These are phyloP conservation scores for Cerioporus squamosus DNA, from an alignment of 1,284 basidiomycete species.

Conservation along the genomic window DNA sequence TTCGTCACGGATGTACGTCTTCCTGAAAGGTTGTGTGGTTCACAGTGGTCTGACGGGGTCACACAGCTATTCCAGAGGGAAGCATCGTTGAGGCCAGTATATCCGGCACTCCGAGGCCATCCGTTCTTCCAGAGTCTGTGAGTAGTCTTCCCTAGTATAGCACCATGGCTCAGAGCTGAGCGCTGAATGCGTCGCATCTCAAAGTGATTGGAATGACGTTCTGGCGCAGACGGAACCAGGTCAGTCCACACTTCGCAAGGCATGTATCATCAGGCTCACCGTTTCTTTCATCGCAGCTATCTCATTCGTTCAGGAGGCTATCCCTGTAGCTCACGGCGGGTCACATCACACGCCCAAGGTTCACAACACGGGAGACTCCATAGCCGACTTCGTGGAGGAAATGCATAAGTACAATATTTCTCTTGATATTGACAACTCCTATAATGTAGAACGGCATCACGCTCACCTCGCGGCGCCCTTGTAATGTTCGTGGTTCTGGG, in stretches of 20 bases:
- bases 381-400: constrained; percentile 6
- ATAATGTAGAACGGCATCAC: constrained; percentile 10
- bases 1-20: constrained; percentile 14
- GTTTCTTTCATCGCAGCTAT: constrained; percentile 2
- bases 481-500: background rate
- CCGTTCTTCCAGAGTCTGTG: constrained; percentile 4
- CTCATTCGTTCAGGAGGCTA: background rate
- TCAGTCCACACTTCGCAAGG: background rate
- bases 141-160: background rate
- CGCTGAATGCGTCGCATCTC: background rate
- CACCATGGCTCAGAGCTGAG: background rate
- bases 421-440: constrained; percentile 15
- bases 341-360: background rate
- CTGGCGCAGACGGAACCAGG: background rate
- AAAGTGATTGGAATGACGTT: constrained; percentile 14
- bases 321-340: constrained; percentile 3
- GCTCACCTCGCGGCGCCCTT: background rate
- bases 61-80: constrained; percentile 7
- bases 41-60: background rate
- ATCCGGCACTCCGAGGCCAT: background rate
- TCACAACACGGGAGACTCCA: constrained; percentile 1
- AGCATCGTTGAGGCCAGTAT: background rate
- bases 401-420: constrained; percentile 6
- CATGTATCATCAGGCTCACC: background rate
- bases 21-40: background rate